A percentile compares a stretch with the other conserved stretches of the same genome.
These are phyloP conservation scores for Fusarium sp. DNA, from an alignment of 2,329 filamentous ascomycete species.

Conservation along the genomic window DNA sequence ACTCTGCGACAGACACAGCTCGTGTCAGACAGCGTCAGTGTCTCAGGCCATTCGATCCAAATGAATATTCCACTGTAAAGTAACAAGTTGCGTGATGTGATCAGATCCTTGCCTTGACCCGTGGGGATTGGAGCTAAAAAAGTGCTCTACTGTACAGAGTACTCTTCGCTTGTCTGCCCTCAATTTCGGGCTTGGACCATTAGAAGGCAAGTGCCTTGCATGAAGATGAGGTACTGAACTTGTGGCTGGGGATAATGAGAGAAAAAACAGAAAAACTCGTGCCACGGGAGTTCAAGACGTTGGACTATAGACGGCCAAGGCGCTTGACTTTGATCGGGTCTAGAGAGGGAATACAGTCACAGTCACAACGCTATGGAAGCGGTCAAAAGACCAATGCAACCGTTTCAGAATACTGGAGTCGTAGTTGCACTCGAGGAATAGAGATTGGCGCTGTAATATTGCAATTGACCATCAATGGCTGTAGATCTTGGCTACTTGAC, in stretches of 20 bases:
- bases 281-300: background rate
- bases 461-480: background rate
- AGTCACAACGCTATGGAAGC: background rate
- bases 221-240: slow-evolving; percentile 10
- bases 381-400: slow-evolving; percentile 2
- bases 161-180: slow-evolving; percentile 6
- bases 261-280: background rate
- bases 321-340: slow-evolving; percentile 1
- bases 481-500: background rate
- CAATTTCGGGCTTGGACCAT: slow-evolving; percentile 34
- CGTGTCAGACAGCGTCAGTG: slow-evolving; percentile 21
- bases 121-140: slow-evolving; percentile 12
- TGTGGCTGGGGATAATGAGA: slow-evolving; percentile 8
- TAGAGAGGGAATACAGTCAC: background rate
- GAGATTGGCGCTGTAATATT: slow-evolving; percentile 5
- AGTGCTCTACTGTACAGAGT: background rate
- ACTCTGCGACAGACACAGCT: slow-evolving; percentile 8
- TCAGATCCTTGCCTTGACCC: background rate
- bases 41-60: slow-evolving; percentile 2
- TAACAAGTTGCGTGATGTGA: slow-evolving; percentile 25
- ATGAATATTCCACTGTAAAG: background rate
- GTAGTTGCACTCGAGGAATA: slow-evolving; percentile 10
- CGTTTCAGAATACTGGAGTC: background rate
- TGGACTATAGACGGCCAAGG: background rate
- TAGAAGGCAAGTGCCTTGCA: slow-evolving; percentile 11